A percentile compares a stretch with the other conserved stretches of the same genome.
Conservation (phyloP, 164 flowering plant species). For the Cinnamomum chago region DNA sequence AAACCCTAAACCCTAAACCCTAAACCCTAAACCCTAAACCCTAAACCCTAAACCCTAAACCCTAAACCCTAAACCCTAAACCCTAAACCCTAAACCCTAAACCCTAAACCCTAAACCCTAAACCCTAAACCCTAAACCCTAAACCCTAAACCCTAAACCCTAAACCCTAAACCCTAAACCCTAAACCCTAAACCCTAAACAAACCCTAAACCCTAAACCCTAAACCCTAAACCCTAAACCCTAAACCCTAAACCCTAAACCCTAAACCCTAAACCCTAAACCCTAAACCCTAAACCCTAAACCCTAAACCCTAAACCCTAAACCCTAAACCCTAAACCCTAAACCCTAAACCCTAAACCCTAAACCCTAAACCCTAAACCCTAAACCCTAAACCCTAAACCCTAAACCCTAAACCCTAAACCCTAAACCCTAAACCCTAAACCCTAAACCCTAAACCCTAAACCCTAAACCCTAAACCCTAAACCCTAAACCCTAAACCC, state of each 20-base stretch:
- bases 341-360: constrained; percentile 7
- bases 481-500: no score
- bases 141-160: constrained; percentile 13
- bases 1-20: not conserved
- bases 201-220: no score
- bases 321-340: constrained; percentile 11
- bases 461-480: no score
- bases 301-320: constrained; percentile 12
- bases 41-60: constrained; percentile 1
- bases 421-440: no score
- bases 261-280: constrained; percentile 6
- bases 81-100: not conserved
- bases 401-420: no score
- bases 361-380: not conserved
- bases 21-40: constrained; percentile 1
- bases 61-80: constrained; percentile 5
- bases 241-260: constrained; percentile 11
- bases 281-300: constrained; percentile 11
- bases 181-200: no score
- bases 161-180: not conserved
- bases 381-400: no score
- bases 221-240: constrained; percentile 3
- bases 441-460: no score
- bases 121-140: constrained; percentile 11
- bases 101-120: not conserved